Conservation (phyloP, 768 basidiomycete genomes). For the Mycena olivaceomarginata region DNA sequence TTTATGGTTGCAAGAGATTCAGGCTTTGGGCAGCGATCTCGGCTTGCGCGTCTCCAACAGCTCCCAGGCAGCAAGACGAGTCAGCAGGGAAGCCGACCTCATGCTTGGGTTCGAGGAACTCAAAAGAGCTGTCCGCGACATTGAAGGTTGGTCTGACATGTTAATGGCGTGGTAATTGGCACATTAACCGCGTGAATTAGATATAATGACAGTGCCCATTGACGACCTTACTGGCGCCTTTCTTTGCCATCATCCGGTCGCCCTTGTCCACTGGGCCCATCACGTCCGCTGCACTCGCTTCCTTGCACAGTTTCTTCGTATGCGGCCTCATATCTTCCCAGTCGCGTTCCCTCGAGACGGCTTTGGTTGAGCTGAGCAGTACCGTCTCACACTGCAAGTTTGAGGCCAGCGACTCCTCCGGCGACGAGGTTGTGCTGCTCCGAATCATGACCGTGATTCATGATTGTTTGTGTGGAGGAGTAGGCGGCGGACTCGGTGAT, state of each 20-base stretch:
- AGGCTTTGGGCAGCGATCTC: slow-evolving; percentile 82
- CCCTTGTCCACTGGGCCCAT: slow-evolving; percentile 97
- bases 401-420: slow-evolving; percentile 97
- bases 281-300: slow-evolving; percentile 93
- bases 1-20: slow-evolving; percentile 78
- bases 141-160: slow-evolving; percentile 70
- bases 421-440: slow-evolving; percentile 96
- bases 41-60: slow-evolving; percentile 80
- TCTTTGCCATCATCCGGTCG: slow-evolving; percentile 95
- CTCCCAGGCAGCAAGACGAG: slow-evolving; percentile 66
- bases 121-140: slow-evolving; percentile 81
- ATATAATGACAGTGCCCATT: slow-evolving; percentile 76
- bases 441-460: slow-evolving; percentile 94
- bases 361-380: slow-evolving; percentile 89
- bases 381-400: slow-evolving; percentile 98
- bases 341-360: slow-evolving; percentile 75
- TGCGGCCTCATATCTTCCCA: slow-evolving; percentile 81
- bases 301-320: slow-evolving; percentile 92
- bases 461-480: slow-evolving; percentile 83
- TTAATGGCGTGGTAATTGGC: slow-evolving; percentile 15
- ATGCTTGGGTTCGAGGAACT: slow-evolving; percentile 94
- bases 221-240: slow-evolving; percentile 84
- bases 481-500: slow-evolving; percentile 88
- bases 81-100: slow-evolving; percentile 86
- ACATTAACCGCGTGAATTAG: slow-evolving; percentile 58